Percentiles rank a stretch among this genome's conserved stretches.
Evolutionary conservation across 495 filamentous ascomycete species (phyloP).

Genomic region (Neurospora sp.): DNA sequence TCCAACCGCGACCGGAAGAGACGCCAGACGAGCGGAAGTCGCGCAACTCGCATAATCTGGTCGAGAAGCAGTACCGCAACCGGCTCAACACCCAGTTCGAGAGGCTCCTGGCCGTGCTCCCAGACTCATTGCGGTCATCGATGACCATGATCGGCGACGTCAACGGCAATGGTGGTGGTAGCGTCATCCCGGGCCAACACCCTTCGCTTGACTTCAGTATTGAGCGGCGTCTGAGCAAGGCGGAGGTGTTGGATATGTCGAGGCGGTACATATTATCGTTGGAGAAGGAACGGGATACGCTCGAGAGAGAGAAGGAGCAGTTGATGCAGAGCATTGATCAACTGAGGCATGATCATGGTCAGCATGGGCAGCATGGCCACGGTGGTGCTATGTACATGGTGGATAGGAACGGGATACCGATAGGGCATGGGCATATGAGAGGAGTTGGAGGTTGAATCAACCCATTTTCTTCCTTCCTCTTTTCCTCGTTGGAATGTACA

Average conservation of each 20-base stretch:
- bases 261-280: constrained; percentile 30
- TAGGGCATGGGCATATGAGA: neutral
- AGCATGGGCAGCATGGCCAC: neutral
- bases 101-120: constrained; percentile 31
- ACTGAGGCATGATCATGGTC: constrained; percentile 7
- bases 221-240: constrained; percentile 35
- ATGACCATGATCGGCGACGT: constrained; percentile 11
- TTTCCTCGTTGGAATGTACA: no score
- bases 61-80: constrained; percentile 42
- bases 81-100: constrained; percentile 38
- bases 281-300: constrained; percentile 25
- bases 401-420: neutral
- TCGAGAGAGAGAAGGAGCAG: constrained; percentile 28
- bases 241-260: constrained; percentile 37
- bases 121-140: constrained; percentile 22
- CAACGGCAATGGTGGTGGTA: neutral
- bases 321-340: constrained; percentile 20
- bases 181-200: neutral
- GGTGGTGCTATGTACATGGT: neutral
- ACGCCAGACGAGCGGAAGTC: constrained; percentile 28
- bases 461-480: no score
- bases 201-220: constrained; percentile 13
- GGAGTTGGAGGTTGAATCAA: neutral
- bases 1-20: constrained; percentile 22
- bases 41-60: constrained; percentile 36